Base-by-base conservation (phyloP, 306 rosid genomes). In the Astragalus membranaceus region DNA sequence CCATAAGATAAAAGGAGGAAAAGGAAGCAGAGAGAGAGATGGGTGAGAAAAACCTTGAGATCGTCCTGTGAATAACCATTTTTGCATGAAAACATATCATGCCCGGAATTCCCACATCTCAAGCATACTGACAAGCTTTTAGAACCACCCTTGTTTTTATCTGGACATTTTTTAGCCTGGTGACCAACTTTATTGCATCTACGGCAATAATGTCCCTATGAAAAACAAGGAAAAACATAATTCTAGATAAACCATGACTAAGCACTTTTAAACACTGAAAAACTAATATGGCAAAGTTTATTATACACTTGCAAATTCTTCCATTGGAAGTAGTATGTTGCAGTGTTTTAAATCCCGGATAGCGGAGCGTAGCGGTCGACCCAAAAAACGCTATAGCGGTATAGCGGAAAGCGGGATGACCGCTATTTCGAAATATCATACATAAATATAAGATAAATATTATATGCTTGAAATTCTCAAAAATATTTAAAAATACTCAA, bases 41-140 rank as follows among this genome's bases (percentile, higher is more conserved):
- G 53, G 68, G 58, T 5, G 35, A 69, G 64, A 69, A 47, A 63
- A 68, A 95, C 99, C 99, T 85, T 85, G 42, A 87, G 87, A 78
- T 95, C 99, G 67, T 89, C 86, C 42, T 10, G 48, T 42, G 80
- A 46, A 85, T 89, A 91, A 76, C 41, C 75, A 79, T 67, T 86
- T 46, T 30, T 52, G 87, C 99, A 95, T 30, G 69, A 77, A 64
- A 86, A 85, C 96, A 91, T 95, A 39, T 89, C 96, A 86, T 95
- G 99, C 36, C 89, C 96, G 79, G 86, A 69, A 77, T 82, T 79
- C 42, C 99, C 92, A 46, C 99, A 95, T 73, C 82, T 95, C 59
- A 91, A 78, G 86, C 99, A 95, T 30, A 89, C 46, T 4, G 43
- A 80, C n/a, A 69, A 54, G 48, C 67, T 75, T 75, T 61, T 23